Evolutionary conservation across 805 yeast species (phyloP).

Genomic region (Priceomyces medius): DNA sequence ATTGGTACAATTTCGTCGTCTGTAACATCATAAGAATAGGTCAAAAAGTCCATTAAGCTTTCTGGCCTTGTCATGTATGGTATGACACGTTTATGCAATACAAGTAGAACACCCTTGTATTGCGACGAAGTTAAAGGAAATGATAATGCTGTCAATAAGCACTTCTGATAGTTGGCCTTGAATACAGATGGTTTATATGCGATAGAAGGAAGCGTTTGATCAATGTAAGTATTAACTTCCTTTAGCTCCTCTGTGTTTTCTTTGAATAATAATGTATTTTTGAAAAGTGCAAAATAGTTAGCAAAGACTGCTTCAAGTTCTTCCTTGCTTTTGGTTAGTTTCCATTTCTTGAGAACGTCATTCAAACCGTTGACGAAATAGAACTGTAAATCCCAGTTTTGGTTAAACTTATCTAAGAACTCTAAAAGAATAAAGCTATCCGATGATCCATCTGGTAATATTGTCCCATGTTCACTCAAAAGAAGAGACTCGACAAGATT

Average conservation of each 20-base stretch:
- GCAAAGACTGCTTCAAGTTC: constrained; percentile 30
- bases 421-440: constrained; percentile 52
- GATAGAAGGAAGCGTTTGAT: constrained; percentile 32
- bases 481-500: constrained; percentile 35
- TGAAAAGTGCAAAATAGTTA: constrained; percentile 41
- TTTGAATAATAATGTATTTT: constrained; percentile 22
- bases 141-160: constrained; percentile 59
- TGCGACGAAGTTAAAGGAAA: constrained; percentile 51
- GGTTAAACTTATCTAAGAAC: constrained; percentile 52
- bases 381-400: constrained; percentile 75
- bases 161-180: constrained; percentile 65
- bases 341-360: constrained; percentile 21
- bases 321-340: constrained; percentile 13
- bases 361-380: constrained; percentile 59
- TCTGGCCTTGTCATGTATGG: constrained; percentile 81
- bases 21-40: constrained; percentile 68
- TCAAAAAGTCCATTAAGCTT: constrained; percentile 86
- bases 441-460: constrained; percentile 46
- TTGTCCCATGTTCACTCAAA: constrained; percentile 31
- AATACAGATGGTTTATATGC: constrained; percentile 45
- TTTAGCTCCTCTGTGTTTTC: constrained; percentile 29
- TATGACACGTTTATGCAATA: constrained; percentile 80
- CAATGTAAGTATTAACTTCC: constrained; percentile 28
- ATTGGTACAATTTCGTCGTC: constrained; percentile 58
- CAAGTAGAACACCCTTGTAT: constrained; percentile 64